Evolutionary conservation across 345 rosid genomes (phyloP), one percentile per base, ranked within the genome.

Genomic region (Eucalyptus marginata): DNA sequence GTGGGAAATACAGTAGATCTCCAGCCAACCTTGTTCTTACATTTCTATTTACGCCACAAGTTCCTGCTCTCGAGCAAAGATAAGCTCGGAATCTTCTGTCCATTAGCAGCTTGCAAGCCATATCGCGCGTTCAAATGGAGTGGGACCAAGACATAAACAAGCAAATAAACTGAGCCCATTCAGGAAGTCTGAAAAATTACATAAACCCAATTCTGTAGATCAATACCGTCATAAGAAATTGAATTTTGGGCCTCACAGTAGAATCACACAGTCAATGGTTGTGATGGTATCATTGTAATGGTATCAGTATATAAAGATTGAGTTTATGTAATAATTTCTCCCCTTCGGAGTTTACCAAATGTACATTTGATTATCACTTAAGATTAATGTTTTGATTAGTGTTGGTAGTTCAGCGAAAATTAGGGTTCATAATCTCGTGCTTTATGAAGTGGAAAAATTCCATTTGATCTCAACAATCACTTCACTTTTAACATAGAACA

Each of bases 301-400:
- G 44, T 33, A 6, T 33, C 7, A 20, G 0, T 68, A 9, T 5
- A 71, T 33, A 36, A 10, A 5, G 13, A 71, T 5, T 1, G 4
- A 20, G 46, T 71, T 7, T 10, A 3, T 36, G 13, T 36, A 9
- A 3, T 20, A 36, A 71, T 71, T 71, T 71, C 8, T 18, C 2
- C 9, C 44, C 2, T 33, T 2, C 0, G 4, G 10, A 17, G 3
- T 33, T 71, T 5, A 2, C 13, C 27, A 33, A 36, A 36, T 18
- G 13, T 14, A 36, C 25, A 5, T 5, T 18, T 71, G 8, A 3
- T 5, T 24, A 18, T 36, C 25, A 33, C 13, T 36, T 71, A 7
- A 71, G 4, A 18, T 33, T 13, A 18, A 36, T 71, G 81, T 71
- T 3, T 18, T 5, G 25, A 10, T 36, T 18, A 10, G 27, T 18